Evolutionary conservation across 1,284 basidiomycete genomes (phyloP).

Genomic region (Ustilago tritici): DNA sequence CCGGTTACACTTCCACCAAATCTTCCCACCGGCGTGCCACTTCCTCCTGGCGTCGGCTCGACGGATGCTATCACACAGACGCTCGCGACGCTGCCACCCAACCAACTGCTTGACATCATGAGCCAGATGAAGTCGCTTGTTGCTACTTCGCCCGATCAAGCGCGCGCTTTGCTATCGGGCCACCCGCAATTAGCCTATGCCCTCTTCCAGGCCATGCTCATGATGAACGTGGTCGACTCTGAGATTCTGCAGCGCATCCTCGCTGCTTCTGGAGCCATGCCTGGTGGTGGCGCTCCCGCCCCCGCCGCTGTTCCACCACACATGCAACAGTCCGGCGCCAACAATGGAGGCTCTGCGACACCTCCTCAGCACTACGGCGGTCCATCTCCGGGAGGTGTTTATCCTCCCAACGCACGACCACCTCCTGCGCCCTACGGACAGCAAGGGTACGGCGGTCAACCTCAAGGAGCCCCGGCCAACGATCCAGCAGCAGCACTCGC

Average conservation of each 20-base stretch:
- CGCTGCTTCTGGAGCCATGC: constrained; percentile 42
- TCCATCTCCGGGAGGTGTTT: constrained; percentile 17
- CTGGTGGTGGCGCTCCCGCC: constrained; percentile 16
- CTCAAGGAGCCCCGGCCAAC: constrained; percentile 35
- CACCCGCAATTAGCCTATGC: constrained; percentile 96
- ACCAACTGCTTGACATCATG: constrained; percentile 92
- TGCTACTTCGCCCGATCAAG: constrained; percentile 89
- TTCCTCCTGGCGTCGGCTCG: constrained; percentile 80
- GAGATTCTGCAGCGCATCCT: constrained; percentile 78
- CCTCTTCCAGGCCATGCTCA: constrained; percentile 91
- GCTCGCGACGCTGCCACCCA: constrained; percentile 84
- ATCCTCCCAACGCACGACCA: constrained; percentile 26
- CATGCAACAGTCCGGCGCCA: constrained; percentile 31
- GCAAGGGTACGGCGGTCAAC: constrained; percentile 24
- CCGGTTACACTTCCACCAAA: constrained; percentile 73
- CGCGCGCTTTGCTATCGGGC: constrained; percentile 79
- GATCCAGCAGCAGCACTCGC: constrained; percentile 47
- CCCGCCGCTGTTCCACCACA: constrained; percentile 34
- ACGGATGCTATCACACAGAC: constrained; percentile 89
- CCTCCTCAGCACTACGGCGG: constrained; percentile 45
- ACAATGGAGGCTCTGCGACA: constrained; percentile 35
- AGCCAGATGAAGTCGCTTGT: constrained; percentile 97
- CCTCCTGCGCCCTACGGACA: constrained; percentile 37
- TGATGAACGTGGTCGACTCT: constrained; percentile 94
- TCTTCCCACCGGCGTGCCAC: constrained; percentile 82